Evolutionary conservation across 83 land plant species (phyloP).

Genomic region (Picea mariana): DNA sequence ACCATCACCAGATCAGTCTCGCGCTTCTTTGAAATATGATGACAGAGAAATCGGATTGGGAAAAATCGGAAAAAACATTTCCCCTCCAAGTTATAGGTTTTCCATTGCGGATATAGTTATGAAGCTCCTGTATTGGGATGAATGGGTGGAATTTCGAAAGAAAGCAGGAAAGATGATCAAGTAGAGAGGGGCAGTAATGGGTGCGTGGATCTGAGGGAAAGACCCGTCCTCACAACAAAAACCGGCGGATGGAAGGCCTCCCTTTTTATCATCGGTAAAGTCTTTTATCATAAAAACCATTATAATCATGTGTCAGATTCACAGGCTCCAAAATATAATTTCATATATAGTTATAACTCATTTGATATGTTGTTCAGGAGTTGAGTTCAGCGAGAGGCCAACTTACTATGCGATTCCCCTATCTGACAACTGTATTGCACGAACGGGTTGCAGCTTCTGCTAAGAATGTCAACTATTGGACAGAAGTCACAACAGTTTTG

Average conservation of each 20-base stretch:
- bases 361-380: slow-evolving; percentile 41
- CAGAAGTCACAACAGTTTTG: slow-evolving; percentile 61
- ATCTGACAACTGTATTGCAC: slow-evolving; percentile 62
- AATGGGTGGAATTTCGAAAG: slow-evolving; percentile 3
- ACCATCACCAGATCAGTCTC: too few species aligned
- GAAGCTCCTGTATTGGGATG: not conserved
- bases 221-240: not conserved
- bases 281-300: not conserved
- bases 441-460: slow-evolving; percentile 64
- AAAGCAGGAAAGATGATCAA: not conserved
- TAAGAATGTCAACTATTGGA: slow-evolving; percentile 68
- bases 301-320: not conserved
- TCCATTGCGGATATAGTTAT: not conserved
- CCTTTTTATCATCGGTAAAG: slow-evolving; percentile 4
- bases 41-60: too few species aligned
- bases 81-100: too few species aligned
- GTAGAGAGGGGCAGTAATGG: not conserved
- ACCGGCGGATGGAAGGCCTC: slow-evolving; percentile 11
- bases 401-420: slow-evolving; percentile 72
- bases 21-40: too few species aligned
- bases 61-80: too few species aligned
- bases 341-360: not conserved
- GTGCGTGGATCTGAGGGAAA: not conserved
- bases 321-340: not conserved
- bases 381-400: slow-evolving; percentile 75